These are phyloP conservation scores for Austroboletus novae-zelandiae DNA, from an alignment of 1,284 basidiomycete genomes.

Conservation along the genomic window DNA sequence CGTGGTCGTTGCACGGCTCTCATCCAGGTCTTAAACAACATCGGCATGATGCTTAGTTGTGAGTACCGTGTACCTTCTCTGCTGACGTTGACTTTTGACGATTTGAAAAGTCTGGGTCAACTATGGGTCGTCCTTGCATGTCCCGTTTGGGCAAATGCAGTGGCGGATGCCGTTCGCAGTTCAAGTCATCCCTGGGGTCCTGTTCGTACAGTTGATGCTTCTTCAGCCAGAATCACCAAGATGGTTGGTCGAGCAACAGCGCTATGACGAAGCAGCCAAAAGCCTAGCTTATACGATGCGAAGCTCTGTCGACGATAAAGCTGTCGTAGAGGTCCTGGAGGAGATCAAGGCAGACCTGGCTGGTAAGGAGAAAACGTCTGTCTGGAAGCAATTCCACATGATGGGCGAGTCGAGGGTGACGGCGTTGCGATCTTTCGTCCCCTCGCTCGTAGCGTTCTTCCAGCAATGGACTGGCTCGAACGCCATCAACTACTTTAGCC, in stretches of 20 bases:
- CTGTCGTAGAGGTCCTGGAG: slow-evolving; percentile 43
- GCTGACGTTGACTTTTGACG: slow-evolving; percentile 2
- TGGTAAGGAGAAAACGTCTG: slow-evolving; percentile 40
- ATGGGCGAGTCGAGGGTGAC: slow-evolving; percentile 46
- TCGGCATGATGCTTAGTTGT: slow-evolving; percentile 53
- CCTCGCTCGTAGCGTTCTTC: slow-evolving; percentile 51
- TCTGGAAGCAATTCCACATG: slow-evolving; percentile 38
- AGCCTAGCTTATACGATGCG: slow-evolving; percentile 48
- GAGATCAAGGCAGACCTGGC: slow-evolving; percentile 52
- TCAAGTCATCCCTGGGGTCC: slow-evolving; percentile 51
- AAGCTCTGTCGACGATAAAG: slow-evolving; percentile 38
- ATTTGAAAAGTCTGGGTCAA: slow-evolving; percentile 45
- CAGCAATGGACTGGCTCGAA: slow-evolving; percentile 65
- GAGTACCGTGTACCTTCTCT: slow-evolving; percentile 18
- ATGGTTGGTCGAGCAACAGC: slow-evolving; percentile 55
- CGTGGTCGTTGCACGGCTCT: slow-evolving; percentile 56
- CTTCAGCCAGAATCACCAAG: slow-evolving; percentile 60
- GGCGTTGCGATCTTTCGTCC: slow-evolving; percentile 49
- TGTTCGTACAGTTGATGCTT: slow-evolving; percentile 46
- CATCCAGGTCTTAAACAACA: slow-evolving; percentile 51
- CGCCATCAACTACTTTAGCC: slow-evolving; percentile 57
- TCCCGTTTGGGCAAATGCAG: slow-evolving; percentile 39
- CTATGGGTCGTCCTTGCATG: slow-evolving; percentile 38
- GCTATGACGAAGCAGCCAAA: slow-evolving; percentile 48
- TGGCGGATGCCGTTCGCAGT: slow-evolving; percentile 58